Percentiles rank a stretch among this genome's conserved stretches.
Evolutionary conservation across 1,139 yeast genomes (phyloP).

Genomic region (Geotrichum phurueaensis): DNA sequence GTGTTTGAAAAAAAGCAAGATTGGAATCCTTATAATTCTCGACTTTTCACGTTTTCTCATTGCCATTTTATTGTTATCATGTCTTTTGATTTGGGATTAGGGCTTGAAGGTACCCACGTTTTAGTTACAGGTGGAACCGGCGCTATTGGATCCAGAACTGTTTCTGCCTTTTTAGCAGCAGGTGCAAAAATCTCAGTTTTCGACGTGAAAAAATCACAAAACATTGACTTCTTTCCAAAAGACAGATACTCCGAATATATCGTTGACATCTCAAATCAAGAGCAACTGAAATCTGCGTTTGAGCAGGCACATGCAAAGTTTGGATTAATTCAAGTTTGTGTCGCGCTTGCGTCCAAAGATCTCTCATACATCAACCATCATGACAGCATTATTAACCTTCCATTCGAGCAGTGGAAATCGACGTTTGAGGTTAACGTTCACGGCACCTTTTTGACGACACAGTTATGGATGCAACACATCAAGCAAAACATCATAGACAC

Average conservation of each 20-base stretch:
- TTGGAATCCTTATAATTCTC: background rate
- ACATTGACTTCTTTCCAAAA: background rate
- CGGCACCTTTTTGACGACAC: conserved; percentile 15
- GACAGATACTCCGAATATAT: conserved; percentile 1
- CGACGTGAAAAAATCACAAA: conserved; percentile 2
- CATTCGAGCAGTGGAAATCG: conserved; percentile 15
- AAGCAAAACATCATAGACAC: background rate
- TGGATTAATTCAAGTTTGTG: conserved; percentile 18
- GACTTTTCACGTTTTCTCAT: background rate
- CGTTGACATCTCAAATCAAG: conserved; percentile 15
- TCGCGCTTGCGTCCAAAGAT: conserved; percentile 17
- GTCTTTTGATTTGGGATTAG: conserved; percentile 12
- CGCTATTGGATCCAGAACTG: conserved; percentile 15
- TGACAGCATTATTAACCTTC: conserved; percentile 10
- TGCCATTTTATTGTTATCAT: background rate
- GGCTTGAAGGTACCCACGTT: conserved; percentile 14
- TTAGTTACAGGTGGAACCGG: conserved; percentile 17
- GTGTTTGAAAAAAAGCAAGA: background rate
- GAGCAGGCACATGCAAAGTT: conserved; percentile 7
- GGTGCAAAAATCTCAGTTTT: conserved; percentile 14
- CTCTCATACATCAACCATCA: conserved; percentile 15
- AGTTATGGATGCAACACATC: conserved; percentile 12
- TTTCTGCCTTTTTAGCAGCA: conserved; percentile 7
- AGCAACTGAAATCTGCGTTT: conserved; percentile 8
- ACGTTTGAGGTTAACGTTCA: conserved; percentile 14